Base-by-base conservation (phyloP, 352 stramenopile species). In the Thalassiosira exigua region DNA sequence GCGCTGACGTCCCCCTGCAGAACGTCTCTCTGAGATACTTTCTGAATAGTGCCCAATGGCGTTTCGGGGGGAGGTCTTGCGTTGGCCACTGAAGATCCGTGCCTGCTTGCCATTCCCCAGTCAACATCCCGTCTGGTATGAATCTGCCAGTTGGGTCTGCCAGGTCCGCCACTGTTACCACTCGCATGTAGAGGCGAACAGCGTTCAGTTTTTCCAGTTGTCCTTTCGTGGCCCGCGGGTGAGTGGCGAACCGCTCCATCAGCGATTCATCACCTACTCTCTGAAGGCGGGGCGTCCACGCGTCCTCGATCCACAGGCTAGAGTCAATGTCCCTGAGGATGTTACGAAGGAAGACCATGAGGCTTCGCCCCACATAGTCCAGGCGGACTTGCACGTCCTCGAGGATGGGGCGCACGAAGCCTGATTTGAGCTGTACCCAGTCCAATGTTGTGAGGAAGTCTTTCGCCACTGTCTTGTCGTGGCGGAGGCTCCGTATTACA, bases 151-250 rank as follows among this genome's bases (percentile, higher is more conserved):
- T 14, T n/a, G n/a, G n/a, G n/a, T n/a, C n/a, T n/a, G n/a, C n/a
- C n/a, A n/a, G n/a, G n/a, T n/a, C n/a, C n/a, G 66, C 33, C 11
- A 60, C 0, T 27, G 65, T 74, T 5, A 74, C 57, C 5, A 74
- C 52, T 30, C 36, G 0, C n/a, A 66, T n/a, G 24, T 74, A 66
- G 2, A 74, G 3, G 17, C 65, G 30, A 3, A 53, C 21, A n/a
- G n/a, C n/a, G n/a, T n/a, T n/a, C n/a, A n/a, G n/a, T n/a, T n/a
- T n/a, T n/a, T n/a, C n/a, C n/a, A 66, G 56, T 26, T 17, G 12
- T 5, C 12, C 21, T 21, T 70, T 32, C n/a, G 46, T 44, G 21
- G 60, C 17, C 7, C 26, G 26, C 3, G 2, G 5, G 3, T 3
- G 2, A 22, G 22, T 42, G 0, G 42, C 3, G 17, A 76, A 62